Evolutionary conservation across 1,139 yeast species (phyloP).

Genomic region (Pichia sp.): DNA sequence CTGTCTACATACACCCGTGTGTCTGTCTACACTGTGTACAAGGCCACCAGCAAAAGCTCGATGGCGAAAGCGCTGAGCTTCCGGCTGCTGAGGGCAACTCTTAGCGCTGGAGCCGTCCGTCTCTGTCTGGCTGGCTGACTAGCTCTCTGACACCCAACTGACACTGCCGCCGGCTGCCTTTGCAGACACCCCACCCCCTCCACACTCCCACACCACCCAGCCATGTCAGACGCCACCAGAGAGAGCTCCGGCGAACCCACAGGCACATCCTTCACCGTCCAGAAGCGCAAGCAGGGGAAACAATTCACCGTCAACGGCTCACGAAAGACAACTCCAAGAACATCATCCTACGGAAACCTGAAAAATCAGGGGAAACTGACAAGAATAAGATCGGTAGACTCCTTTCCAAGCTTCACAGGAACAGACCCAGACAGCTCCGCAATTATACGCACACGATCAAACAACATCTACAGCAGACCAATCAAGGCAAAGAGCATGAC

Average conservation of each 20-base stretch:
- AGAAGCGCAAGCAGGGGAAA: conserved; percentile 28
- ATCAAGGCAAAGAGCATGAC: conserved; percentile 9
- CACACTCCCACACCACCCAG: too few species aligned
- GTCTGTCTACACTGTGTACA: too few species aligned
- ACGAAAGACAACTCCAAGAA: conserved; percentile 24
- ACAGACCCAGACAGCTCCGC: conserved; percentile 24
- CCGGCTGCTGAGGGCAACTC: too few species aligned
- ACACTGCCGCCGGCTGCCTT: too few species aligned
- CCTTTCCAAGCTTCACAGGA: conserved; percentile 6
- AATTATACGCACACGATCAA: conserved; percentile 28
- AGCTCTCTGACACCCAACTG: too few species aligned
- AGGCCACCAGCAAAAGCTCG: too few species aligned
- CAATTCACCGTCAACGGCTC: conserved; percentile 31
- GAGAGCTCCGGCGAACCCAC: background rate
- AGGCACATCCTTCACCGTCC: background rate
- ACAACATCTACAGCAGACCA: background rate
- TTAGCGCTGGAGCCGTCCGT: too few species aligned
- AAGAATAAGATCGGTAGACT: conserved; percentile 29
- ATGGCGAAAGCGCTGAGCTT: too few species aligned
- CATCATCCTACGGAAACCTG: conserved; percentile 28
- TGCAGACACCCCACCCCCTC: too few species aligned
- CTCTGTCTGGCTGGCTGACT: too few species aligned
- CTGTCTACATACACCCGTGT: too few species aligned
- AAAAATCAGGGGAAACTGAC: conserved; percentile 29
- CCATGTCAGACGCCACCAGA: background rate